A percentile compares a stretch with the other conserved stretches of the same genome.
phyloP scores from a whole-genome alignment of 1,284 basidiomycete genomes.

The Malassezia equina region DNA sequence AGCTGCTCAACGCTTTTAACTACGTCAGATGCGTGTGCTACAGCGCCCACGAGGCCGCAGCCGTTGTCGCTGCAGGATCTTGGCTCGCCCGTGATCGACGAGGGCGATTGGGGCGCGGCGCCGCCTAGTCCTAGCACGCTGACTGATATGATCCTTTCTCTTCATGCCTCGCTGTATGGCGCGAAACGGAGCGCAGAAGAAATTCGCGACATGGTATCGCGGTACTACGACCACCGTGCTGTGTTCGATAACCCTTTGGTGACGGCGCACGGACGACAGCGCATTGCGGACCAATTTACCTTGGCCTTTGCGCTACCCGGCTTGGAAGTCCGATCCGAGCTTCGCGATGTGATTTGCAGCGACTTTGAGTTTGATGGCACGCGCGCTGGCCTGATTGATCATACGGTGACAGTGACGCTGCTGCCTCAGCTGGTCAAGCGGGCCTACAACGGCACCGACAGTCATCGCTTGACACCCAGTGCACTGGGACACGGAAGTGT shows the following conservation, averaged over 20 bases:
- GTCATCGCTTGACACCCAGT: neutral
- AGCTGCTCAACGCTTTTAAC: neutral
- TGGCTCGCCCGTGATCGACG: neutral
- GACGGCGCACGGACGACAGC: constrained; percentile 35
- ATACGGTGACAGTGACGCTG: constrained; percentile 43
- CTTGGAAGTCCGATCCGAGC: constrained; percentile 43
- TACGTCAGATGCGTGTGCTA: neutral
- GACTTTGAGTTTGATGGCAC: constrained; percentile 48
- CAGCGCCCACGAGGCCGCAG: neutral
- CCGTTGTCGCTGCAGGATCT: constrained; percentile 6
- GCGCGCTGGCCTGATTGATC: constrained; percentile 47
- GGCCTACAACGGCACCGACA: neutral
- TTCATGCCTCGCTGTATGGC: constrained; percentile 45
- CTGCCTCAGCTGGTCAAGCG: constrained; percentile 38
- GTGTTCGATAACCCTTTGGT: constrained; percentile 45
- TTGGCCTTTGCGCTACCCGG: constrained; percentile 45
- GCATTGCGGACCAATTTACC: constrained; percentile 47
- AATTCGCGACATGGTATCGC: constrained; percentile 38
- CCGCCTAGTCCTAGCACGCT: constrained; percentile 46
- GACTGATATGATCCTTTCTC: constrained; percentile 43
- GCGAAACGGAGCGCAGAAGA: constrained; percentile 40
- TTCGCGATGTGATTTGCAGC: constrained; percentile 46
- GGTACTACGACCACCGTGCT: constrained; percentile 42
- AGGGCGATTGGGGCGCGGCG: constrained; percentile 20
- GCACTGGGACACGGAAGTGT: constrained; percentile 15